Evolutionary conservation across 2,329 filamentous ascomycete genomes (phyloP).

Genomic region (Colletotrichum destructivum): DNA sequence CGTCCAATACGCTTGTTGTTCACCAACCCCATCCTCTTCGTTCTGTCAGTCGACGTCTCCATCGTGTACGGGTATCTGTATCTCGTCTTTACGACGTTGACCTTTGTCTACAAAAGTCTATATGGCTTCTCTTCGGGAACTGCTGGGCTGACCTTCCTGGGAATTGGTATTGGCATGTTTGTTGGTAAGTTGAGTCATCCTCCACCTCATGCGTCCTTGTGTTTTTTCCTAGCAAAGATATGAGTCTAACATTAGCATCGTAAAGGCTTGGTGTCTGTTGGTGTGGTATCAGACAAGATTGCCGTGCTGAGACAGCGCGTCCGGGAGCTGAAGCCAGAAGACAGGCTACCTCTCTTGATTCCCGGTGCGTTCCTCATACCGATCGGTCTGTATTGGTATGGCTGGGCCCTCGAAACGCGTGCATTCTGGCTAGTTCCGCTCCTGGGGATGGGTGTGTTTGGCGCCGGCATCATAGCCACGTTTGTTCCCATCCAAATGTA

Average conservation of each 20-base stretch:
- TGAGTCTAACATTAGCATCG: too few relatives aligned
- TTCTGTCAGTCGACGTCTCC: constrained; percentile 12
- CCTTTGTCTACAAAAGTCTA: constrained; percentile 60
- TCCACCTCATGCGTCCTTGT: too few relatives aligned
- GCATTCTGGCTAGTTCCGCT: constrained; percentile 73
- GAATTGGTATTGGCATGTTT: constrained; percentile 37
- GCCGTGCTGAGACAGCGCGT: constrained; percentile 23
- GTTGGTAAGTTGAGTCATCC: neutral
- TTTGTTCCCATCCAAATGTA: constrained; percentile 74
- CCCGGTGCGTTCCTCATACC: constrained; percentile 38
- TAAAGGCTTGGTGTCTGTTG: too few relatives aligned
- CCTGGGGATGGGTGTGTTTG: constrained; percentile 65
- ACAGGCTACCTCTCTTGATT: constrained; percentile 39
- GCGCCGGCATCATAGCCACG: constrained; percentile 59
- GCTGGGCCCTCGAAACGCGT: constrained; percentile 59
- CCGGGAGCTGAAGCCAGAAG: constrained; percentile 43
- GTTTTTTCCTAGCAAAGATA: too few relatives aligned
- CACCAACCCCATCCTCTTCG: neutral
- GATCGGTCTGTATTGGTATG: constrained; percentile 47
- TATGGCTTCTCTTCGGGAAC: constrained; percentile 54
- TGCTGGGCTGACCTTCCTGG: constrained; percentile 38
- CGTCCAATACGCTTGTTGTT: constrained; percentile 52
- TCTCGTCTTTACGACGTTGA: constrained; percentile 67
- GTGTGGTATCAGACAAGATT: constrained; percentile 35
- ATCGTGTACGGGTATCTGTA: constrained; percentile 66